These are phyloP conservation scores for Thielaviopsis populi DNA, from an alignment of 2,329 filamentous ascomycete species.

Conservation along the genomic window DNA sequence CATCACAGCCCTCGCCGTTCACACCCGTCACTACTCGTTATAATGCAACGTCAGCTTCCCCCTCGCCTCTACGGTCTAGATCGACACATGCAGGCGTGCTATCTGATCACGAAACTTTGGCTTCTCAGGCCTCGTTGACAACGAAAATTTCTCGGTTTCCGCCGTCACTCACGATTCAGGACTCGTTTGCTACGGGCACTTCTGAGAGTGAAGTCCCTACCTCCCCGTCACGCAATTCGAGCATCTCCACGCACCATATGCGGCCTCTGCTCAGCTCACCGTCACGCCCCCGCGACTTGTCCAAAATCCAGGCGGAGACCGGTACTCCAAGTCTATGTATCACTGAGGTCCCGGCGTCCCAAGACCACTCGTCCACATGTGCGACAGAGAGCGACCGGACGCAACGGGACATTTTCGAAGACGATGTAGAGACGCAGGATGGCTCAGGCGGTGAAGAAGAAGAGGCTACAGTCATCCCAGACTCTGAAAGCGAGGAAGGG, in stretches of 20 bases:
- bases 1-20: slow-evolving; percentile 26
- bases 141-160: slow-evolving; percentile 14
- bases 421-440: slow-evolving; percentile 13
- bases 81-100: slow-evolving; percentile 21
- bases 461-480: slow-evolving; percentile 16
- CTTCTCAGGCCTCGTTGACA: not conserved
- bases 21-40: slow-evolving; percentile 29
- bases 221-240: not conserved
- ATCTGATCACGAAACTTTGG: not conserved
- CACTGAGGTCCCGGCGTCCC: slow-evolving; percentile 1
- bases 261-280: not conserved
- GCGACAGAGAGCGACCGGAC: slow-evolving; percentile 12
- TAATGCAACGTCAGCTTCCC: slow-evolving; percentile 26
- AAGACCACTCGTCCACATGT: not conserved
- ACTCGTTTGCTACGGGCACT: slow-evolving; percentile 27
- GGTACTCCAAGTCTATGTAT: not conserved
- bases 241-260: not conserved
- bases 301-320: not conserved
- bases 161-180: slow-evolving; percentile 29
- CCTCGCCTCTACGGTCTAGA: slow-evolving; percentile 28
- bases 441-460: slow-evolving; percentile 14
- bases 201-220: not conserved
- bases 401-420: slow-evolving; percentile 13
- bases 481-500: slow-evolving; percentile 12
- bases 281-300: not conserved